Base-by-base conservation (phyloP, 1,139 yeast species). In the Entelexis paramagnoliae region DNA sequence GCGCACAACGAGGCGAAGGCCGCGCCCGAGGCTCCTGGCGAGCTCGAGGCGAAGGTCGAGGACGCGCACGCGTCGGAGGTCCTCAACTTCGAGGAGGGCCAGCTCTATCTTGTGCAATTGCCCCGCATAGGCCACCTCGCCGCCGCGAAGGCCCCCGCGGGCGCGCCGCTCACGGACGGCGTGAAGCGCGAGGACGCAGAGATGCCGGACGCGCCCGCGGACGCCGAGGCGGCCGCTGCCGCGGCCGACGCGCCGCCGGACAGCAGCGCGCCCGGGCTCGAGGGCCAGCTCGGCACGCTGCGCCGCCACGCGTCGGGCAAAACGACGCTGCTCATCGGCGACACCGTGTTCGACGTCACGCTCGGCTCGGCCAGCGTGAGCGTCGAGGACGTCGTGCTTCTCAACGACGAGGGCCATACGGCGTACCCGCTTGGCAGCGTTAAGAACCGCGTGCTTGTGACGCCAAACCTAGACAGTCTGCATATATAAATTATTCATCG, bases 261-360 rank as follows among this genome's bases (percentile, higher is more conserved):
- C n/a, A 22, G n/a, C 17, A 7, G 6, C 6, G 24, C 30, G 7
- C 34, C 26, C 13, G 53, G 50, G 4, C 34, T 47, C 2, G 40
- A 48, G 4, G 60, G 59, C 14, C 50, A 38, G 46, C 44, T 60
- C 19, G 63, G 63, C 9, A 53, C 59, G 1, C 50, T 60, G 19
- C 51, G 58, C 19, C 38, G 43, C 16, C 62, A 60, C 35, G 55
- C 55, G 4, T 56, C 60, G 16, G 63, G 63, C 14, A 50, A 49
- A 24, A 32, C 53, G 11, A 47, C 62, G 14, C 41, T 58, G 47
- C 17, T 46, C 14, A 53, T 60, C 14, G 59, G 57, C 22, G 57
- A 49, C n/a, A 19, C 29, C 6, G 53, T 53, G 1, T 52, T 52
- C 33, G 61, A 59, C 14, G 52, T 49, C 9, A 9, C 45, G 10